Base-by-base conservation (phyloP, 2,329 filamentous ascomycete species). In the Verruconis gallopava region DNA sequence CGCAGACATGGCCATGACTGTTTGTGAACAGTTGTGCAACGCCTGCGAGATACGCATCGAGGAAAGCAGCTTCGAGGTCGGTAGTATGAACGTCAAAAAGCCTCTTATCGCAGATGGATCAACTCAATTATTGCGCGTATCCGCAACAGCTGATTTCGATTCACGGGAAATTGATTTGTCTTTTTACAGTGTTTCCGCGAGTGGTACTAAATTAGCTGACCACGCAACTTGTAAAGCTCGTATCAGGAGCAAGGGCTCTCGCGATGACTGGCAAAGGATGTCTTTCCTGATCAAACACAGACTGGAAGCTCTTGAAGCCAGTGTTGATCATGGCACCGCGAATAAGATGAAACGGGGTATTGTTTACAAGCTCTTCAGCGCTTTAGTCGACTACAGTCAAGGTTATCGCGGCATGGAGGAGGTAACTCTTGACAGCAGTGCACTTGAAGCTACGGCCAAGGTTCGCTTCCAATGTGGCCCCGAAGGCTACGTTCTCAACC, bases 1-100 rank as follows among this genome's bases (percentile, higher is more conserved):
- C 32, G 45, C 45, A 19, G 45, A 47, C 25, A 45, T 45, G 30
- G 45, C 45, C 14, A 33, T 33, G 22, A 34, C 44, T 17, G 32
- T 34, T 11, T 37, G 32, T 13, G 43, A 47, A 30, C 38, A 47
- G 38, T 35, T 45, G 4, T 45, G 39, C 42, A n/a, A n/a, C n/a
- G n/a, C n/a, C n/a, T n/a, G n/a, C n/a, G n/a, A n/a, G n/a, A n/a
- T n/a, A n/a, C n/a, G n/a, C n/a, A n/a, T n/a, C n/a, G n/a, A n/a
- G n/a, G n/a, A n/a, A n/a, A n/a, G n/a, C n/a, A n/a, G n/a, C n/a
- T n/a, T n/a, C n/a, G n/a, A n/a, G n/a, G n/a, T n/a, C n/a, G n/a
- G n/a, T n/a, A n/a, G n/a, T n/a, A n/a, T n/a, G n/a, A n/a, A n/a
- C n/a, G n/a, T n/a, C n/a, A n/a, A 36, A 36, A 36, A 9, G 13